A percentile compares a stretch with the other conserved stretches of the same genome.
Evolutionary conservation across 352 stramenopile genomes (phyloP).

Genomic region (Phytopythium boreale): DNA sequence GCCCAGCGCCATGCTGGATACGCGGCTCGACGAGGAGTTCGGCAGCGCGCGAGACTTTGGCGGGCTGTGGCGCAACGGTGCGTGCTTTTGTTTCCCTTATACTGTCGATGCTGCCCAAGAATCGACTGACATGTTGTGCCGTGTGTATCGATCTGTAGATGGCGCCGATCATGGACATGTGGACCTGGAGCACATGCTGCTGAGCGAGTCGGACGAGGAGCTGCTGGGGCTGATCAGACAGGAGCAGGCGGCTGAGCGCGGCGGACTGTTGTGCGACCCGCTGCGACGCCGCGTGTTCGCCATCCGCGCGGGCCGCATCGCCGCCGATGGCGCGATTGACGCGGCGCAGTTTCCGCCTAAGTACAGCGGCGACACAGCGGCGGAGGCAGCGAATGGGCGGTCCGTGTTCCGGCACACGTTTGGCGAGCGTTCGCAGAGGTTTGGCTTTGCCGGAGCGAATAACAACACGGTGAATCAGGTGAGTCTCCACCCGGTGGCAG

Average conservation of each 20-base stretch:
- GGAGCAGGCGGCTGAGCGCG: constrained; percentile 15
- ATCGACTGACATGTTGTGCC: not conserved
- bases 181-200: constrained; percentile 72
- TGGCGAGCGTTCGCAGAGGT: constrained; percentile 44
- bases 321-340: not conserved
- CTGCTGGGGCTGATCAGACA: constrained; percentile 26
- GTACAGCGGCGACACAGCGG: constrained; percentile 30
- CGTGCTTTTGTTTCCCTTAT: constrained; percentile 8
- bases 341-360: constrained; percentile 32
- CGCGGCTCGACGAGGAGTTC: constrained; percentile 47
- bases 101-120: not conserved
- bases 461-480: not conserved
- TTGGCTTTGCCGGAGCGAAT: constrained; percentile 30
- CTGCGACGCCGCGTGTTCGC: constrained; percentile 33
- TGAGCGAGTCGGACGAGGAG: constrained; percentile 34
- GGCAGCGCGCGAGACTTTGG: constrained; percentile 23
- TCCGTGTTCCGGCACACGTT: constrained; percentile 58
- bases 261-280: constrained; percentile 19
- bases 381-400: constrained; percentile 35
- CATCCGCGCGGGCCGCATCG: constrained; percentile 17
- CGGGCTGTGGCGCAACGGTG: constrained; percentile 36
- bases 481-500: not conserved
- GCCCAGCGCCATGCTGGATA: constrained; percentile 59
- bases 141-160: not conserved
- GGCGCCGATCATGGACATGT: constrained; percentile 27